Percentiles rank a stretch among this genome's conserved stretches.
Conservation (phyloP, 192 early-diverging fungal genomes). For the Entomortierella chlamydospora region DNA sequence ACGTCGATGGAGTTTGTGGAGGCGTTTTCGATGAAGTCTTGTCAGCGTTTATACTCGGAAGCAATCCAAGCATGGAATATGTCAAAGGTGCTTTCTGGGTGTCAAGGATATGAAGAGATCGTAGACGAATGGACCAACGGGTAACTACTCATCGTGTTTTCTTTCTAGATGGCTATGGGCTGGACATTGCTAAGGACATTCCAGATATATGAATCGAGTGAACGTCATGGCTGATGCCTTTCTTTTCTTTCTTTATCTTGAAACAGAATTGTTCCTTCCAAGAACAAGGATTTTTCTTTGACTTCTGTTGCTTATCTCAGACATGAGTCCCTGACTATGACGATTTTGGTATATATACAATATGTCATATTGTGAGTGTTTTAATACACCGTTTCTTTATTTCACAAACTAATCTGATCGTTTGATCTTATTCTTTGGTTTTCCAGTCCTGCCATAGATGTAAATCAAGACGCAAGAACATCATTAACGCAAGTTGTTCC, state of each 20-base stretch:
- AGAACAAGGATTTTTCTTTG: slow-evolving; percentile 1
- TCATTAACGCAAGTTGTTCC: slow-evolving; percentile 2
- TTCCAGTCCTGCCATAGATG: slow-evolving; percentile 26
- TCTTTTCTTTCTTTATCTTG: no score
- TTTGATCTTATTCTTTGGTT: neutral
- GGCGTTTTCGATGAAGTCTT: slow-evolving; percentile 32
- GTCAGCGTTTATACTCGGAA: neutral
- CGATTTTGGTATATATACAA: neutral
- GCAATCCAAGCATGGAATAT: slow-evolving; percentile 42
- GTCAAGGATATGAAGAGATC: neutral
- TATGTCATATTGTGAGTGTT: neutral
- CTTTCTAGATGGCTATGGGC: no score
- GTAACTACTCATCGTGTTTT: neutral
- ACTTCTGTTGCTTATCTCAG: slow-evolving; percentile 28
- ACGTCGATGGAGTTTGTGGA: slow-evolving; percentile 29
- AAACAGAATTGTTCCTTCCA: slow-evolving; percentile 21
- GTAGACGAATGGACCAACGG: slow-evolving; percentile 18
- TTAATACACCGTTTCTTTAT: neutral
- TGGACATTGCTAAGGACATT: no score
- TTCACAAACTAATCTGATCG: no score
- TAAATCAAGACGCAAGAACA: neutral
- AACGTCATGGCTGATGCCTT: no score
- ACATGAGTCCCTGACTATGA: neutral
- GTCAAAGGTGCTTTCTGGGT: slow-evolving; percentile 16
- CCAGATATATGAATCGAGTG: no score